Percentiles rank a stretch among this genome's conserved stretches.
phyloP scores from a whole-genome alignment of 2,329 filamentous ascomycete genomes.

The Macroventuria anomochaeta region DNA sequence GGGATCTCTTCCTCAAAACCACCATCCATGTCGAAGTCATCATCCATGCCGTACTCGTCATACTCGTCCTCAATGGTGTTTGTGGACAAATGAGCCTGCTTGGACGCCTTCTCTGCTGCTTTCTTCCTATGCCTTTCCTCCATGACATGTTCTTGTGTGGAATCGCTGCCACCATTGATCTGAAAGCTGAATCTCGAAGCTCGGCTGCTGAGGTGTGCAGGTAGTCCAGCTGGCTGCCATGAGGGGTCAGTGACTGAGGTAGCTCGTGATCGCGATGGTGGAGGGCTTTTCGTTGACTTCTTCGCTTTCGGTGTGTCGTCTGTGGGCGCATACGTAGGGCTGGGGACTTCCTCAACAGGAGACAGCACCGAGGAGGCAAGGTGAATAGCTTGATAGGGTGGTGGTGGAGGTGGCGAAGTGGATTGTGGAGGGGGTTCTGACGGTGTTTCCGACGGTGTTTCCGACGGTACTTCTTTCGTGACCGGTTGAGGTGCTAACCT shows the following conservation, averaged over 20 bases:
- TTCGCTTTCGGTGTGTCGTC: constrained; percentile 39
- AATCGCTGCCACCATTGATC: constrained; percentile 73
- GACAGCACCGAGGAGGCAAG: constrained; percentile 39
- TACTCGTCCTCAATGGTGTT: constrained; percentile 47
- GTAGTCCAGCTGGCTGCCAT: constrained; percentile 47
- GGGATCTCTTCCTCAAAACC: constrained; percentile 72
- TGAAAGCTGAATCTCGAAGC: constrained; percentile 84
- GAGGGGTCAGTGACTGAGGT: constrained; percentile 47
- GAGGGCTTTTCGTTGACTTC: constrained; percentile 47
- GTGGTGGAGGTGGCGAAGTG: constrained; percentile 21
- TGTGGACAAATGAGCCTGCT: constrained; percentile 44
- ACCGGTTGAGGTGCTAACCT: constrained; percentile 1
- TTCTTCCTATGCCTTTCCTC: constrained; percentile 75
- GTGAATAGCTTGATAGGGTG: constrained; percentile 28
- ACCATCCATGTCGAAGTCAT: constrained; percentile 61
- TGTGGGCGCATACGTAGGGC: constrained; percentile 31
- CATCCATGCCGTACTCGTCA: constrained; percentile 49
- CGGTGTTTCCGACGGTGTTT: constrained; percentile 19
- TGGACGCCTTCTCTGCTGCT: constrained; percentile 65
- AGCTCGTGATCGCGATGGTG: constrained; percentile 44
- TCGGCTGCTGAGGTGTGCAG: constrained; percentile 64
- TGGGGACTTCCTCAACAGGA: constrained; percentile 44
- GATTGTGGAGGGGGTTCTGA: constrained; percentile 17
- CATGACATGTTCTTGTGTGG: constrained; percentile 69
- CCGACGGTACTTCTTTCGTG: constrained; percentile 21